Evolutionary conservation across 768 basidiomycete species (phyloP).

Genomic region (Mycena vulgaris): DNA sequence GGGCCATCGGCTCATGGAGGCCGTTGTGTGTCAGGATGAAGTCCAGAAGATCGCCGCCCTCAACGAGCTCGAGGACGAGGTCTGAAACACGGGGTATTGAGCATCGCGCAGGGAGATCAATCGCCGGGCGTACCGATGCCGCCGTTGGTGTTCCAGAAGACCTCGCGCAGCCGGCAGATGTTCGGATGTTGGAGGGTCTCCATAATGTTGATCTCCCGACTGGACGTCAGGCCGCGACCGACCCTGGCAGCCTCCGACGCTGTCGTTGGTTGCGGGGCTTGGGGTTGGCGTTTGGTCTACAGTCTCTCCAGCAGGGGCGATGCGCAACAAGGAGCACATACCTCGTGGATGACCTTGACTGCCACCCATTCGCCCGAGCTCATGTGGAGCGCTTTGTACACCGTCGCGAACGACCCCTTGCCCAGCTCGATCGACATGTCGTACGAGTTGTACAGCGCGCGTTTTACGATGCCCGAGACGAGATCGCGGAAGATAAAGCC

Average conservation of each 20-base stretch:
- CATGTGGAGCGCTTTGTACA: slow-evolving; percentile 85
- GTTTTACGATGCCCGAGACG: slow-evolving; percentile 62
- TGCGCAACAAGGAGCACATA: slow-evolving; percentile 7
- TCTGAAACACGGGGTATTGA: slow-evolving; percentile 2
- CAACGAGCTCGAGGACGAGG: slow-evolving; percentile 29
- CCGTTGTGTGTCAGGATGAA: slow-evolving; percentile 14
- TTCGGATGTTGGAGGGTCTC: slow-evolving; percentile 69
- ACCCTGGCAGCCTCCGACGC: background rate
- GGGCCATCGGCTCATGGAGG: slow-evolving; percentile 51
- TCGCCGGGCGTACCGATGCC: slow-evolving; percentile 41
- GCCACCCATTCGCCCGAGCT: slow-evolving; percentile 83
- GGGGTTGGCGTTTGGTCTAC: slow-evolving; percentile 41
- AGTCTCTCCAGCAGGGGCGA: slow-evolving; percentile 22
- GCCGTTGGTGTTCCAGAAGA: slow-evolving; percentile 65
- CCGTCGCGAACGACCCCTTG: slow-evolving; percentile 93
- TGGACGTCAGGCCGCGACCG: slow-evolving; percentile 11
- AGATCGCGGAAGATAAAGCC: slow-evolving; percentile 84
- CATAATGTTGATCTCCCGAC: slow-evolving; percentile 72
- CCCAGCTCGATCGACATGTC: slow-evolving; percentile 83
- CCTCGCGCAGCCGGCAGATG: slow-evolving; percentile 72
- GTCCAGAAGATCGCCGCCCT: slow-evolving; percentile 26
- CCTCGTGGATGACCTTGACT: slow-evolving; percentile 86
- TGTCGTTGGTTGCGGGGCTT: background rate
- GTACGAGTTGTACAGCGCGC: slow-evolving; percentile 76
- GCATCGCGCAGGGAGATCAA: slow-evolving; percentile 60